A percentile compares a stretch with the other conserved stretches of the same genome.
Evolutionary conservation across 179 eudicot species (phyloP).

Genomic region (Camellia oleifera): DNA sequence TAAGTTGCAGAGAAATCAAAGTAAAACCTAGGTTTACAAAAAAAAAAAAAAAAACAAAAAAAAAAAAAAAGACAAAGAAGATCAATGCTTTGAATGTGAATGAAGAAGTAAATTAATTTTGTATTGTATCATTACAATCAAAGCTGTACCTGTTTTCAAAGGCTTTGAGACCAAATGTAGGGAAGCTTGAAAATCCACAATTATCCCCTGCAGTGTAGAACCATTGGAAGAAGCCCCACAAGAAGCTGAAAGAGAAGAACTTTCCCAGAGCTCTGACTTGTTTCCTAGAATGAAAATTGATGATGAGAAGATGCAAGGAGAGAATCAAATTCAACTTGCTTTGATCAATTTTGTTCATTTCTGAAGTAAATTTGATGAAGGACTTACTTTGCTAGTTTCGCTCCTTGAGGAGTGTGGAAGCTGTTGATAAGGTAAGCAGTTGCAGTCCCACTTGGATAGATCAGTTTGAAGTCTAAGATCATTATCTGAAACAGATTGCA

Average conservation of each 20-base stretch:
- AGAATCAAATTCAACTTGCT: conserved; percentile 1
- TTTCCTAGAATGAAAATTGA: conserved; percentile 21
- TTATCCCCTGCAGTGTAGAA: conserved; percentile 30
- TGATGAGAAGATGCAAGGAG: not conserved
- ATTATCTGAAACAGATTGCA: conserved; percentile 27
- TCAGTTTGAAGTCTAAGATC: conserved; percentile 33
- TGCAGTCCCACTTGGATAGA: conserved; percentile 41
- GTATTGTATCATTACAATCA: not conserved
- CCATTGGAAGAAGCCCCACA: conserved; percentile 33
- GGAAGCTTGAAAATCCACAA: conserved; percentile 32
- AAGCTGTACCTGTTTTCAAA: conserved; percentile 20
- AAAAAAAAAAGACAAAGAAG: not conserved
- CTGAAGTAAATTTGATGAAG: not conserved
- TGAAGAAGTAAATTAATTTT: not conserved
- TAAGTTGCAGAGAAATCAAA: conserved; percentile 39
- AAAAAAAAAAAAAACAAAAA: not conserved
- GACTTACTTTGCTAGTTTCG: conserved; percentile 33
- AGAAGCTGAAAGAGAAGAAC: conserved; percentile 27
- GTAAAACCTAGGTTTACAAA: conserved; percentile 47
- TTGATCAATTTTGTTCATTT: not conserved
- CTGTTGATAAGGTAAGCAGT: conserved; percentile 42
- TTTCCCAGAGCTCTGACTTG: conserved; percentile 28
- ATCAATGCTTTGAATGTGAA: conserved; percentile 13
- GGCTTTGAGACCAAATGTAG: conserved; percentile 34
- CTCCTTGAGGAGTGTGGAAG: conserved; percentile 45